A percentile compares a stretch with the other conserved stretches of the same genome.
These are phyloP conservation scores for Sphaerosporella brunnea DNA, from an alignment of 495 filamentous ascomycete genomes.

Conservation along the genomic window DNA sequence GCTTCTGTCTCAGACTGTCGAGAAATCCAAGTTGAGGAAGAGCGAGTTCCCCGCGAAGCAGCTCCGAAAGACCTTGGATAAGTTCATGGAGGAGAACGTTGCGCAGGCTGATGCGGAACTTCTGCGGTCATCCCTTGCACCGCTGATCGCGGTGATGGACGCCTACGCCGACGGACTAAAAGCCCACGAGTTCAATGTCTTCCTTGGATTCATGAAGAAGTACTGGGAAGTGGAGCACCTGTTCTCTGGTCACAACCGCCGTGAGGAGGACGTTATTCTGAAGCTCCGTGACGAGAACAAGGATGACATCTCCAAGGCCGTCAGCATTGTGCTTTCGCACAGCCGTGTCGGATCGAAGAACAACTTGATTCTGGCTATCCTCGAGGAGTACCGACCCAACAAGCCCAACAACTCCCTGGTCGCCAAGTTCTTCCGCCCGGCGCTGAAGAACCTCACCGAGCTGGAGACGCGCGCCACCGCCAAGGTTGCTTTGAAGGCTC, in stretches of 20 bases:
- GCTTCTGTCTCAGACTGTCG: constrained; percentile 63
- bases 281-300: constrained; percentile 91
- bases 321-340: constrained; percentile 81
- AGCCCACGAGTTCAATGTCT: constrained; percentile 69
- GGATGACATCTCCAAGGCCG: constrained; percentile 66
- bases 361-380: constrained; percentile 75
- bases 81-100: constrained; percentile 81
- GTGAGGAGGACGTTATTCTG: constrained; percentile 89
- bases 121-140: constrained; percentile 55
- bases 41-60: constrained; percentile 86
- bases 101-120: constrained; percentile 44
- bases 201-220: constrained; percentile 55
- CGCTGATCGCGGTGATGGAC: constrained; percentile 62
- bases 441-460: constrained; percentile 73
- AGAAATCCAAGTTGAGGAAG: constrained; percentile 55
- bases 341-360: constrained; percentile 85
- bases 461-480: constrained; percentile 76
- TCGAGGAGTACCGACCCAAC: constrained; percentile 89
- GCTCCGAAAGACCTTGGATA: constrained; percentile 60
- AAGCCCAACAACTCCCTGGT: constrained; percentile 78
- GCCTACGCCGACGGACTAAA: constrained; percentile 79
- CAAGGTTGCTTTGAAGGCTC: constrained; percentile 92
- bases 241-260: constrained; percentile 65
- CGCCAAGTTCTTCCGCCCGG: constrained; percentile 66
- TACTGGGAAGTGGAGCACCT: constrained; percentile 71